Evolutionary conservation across 2,329 filamentous ascomycete genomes (phyloP), one percentile per base, ranked within the genome.

Genomic region (Escovopsis sp.): DNA sequence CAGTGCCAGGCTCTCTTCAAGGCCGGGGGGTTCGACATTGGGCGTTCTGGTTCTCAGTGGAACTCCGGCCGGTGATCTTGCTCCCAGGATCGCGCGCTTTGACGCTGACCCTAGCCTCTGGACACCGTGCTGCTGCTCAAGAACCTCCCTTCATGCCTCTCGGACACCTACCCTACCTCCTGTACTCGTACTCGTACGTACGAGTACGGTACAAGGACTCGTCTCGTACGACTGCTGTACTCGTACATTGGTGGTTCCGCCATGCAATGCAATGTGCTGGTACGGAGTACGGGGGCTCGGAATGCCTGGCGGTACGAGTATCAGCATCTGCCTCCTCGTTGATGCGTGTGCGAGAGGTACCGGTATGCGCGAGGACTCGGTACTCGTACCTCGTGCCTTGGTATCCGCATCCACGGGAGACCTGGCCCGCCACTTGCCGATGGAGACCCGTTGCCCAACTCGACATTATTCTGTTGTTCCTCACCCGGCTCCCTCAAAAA

Each of bases 391-490:
- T 3, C 27, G 27, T 9, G 27, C 11, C 27, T 11, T 30, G 8
- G 8, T 11, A 11, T 9, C 27, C 11, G 27, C 11, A 11, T 30
- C 27, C 8, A 30, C 3, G 27, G 27, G 27, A 9, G 11, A 30
- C 11, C 13, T 14, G 15, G 34, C 20, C 20, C 34, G 20, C 34
- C 34, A 36, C 34, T 30, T 36, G 20, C 34, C 34, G 34, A 20
- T 36, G 44, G 38, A 36, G 41, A 27, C 35, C 44, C 44, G 44
- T 41, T 34, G 41, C 41, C 44, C 43, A 43, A 45, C 31, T 35
- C 38, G 35, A 39, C 31, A 35, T 34, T 30, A 37, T 45, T 41
- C 25, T n/a, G 39, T 40, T 24, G 37, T 42, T 42, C 36, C 37
- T 39, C 37, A 11, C 37, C 34, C 14, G 11, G 24, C 16, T 29